Evolutionary conservation across 2,329 filamentous ascomycete genomes (phyloP), one percentile per base, ranked within the genome.

Genomic region (Talaromyces amestolkiae): DNA sequence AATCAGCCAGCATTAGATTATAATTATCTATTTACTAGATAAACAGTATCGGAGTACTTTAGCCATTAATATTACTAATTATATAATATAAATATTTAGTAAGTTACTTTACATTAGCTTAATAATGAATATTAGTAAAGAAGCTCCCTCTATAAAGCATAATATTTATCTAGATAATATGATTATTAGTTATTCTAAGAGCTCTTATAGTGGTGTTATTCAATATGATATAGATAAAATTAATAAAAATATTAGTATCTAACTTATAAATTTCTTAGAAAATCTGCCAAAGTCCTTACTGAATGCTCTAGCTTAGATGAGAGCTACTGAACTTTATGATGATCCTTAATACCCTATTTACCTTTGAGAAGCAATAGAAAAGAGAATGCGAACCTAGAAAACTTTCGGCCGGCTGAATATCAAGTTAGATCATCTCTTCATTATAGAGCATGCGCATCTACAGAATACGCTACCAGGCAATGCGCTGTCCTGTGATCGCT

Each of bases 171-270:
- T 69, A 1, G 61, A 66, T 11, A 61, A 68, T 56, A 43, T 67
- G 15, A 51, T 66, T 2, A 45, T 72, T 4, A 69, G 67, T 19
- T n/a, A 63, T 3, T 65, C 53, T 13, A 37, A 64, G 13, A 63
- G 66, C 9, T n/a, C 53, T 3, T 39, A 43, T 31, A 60, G 63
- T 15, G 68, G 58, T 10, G 68, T 72, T 22, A 64, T 72, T n/a
- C 68, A 70, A 58, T 69, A 70, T 24, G 69, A 71, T 65, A 69
- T 69, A 53, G 68, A 69, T 11, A 69, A 68, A 17, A 60, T 60
- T 15, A 5, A 3, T 2, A 22, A 33, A 47, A 5, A 33, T 17
- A 6, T 17, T 1, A 27, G 31, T 1, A n/a, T 19, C 39, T 17
- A 27, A 33, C 53, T 59, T 27, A 22, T 63, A 7, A 22, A 15